phyloP scores from a whole-genome alignment of 2,329 filamentous ascomycete genomes.

The Fusarium transvaalense region DNA sequence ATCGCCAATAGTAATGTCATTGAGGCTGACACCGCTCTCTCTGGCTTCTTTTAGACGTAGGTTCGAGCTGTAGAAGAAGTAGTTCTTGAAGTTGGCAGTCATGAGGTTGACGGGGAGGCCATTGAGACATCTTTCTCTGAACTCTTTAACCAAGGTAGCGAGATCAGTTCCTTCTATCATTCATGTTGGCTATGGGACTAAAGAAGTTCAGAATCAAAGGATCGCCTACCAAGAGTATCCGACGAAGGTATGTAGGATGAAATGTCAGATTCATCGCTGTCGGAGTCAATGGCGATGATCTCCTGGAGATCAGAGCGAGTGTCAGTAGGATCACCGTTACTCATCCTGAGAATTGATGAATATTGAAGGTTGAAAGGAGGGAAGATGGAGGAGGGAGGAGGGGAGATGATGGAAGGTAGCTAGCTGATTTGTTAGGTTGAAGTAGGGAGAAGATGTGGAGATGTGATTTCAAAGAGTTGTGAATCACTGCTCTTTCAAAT shows the following conservation, averaged over 20 bases:
- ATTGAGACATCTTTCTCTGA: conserved; percentile 31
- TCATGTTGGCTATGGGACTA: neutral
- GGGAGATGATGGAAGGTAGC: too few relatives aligned
- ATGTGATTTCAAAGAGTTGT: neutral
- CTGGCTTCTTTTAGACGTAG: conserved; percentile 43
- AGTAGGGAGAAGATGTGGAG: neutral
- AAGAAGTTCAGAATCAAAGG: neutral
- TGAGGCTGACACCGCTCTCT: conserved; percentile 20
- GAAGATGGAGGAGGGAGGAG: neutral
- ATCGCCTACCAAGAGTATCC: neutral
- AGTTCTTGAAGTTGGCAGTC: conserved; percentile 33
- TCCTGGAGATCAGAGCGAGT: neutral
- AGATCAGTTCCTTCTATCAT: neutral
- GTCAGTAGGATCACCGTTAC: neutral
- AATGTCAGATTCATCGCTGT: neutral
- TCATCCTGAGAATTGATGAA: neutral
- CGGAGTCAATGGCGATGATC: neutral
- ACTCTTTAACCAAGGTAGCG: conserved; percentile 3
- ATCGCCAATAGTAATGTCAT: conserved; percentile 43
- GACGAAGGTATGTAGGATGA: neutral
- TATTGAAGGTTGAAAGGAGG: neutral
- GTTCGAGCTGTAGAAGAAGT: conserved; percentile 43
- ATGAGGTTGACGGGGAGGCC: conserved; percentile 43
- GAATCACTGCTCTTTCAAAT: neutral
- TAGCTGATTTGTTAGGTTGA: neutral